phyloP scores from a whole-genome alignment of 495 filamentous ascomycete genomes.

The Talaromyces nanjingensis region DNA sequence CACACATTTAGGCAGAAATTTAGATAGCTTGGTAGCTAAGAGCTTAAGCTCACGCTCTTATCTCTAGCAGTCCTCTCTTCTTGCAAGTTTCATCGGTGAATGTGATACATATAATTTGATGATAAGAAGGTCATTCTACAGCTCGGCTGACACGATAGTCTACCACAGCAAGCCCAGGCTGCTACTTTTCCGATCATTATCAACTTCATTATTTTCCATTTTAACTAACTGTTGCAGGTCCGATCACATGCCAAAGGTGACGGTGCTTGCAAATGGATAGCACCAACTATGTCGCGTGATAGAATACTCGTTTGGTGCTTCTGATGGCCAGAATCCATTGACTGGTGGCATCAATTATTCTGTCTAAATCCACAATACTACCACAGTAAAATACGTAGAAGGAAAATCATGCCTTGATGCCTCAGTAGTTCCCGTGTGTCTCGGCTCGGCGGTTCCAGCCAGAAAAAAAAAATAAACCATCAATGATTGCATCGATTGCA shows the following conservation, averaged over 20 bases:
- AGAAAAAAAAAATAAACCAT: slow-evolving; percentile 1
- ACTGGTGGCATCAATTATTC: background rate
- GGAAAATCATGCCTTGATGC: background rate
- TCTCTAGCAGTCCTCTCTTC: background rate
- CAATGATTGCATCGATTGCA: slow-evolving; percentile 8
- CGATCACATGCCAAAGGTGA: background rate
- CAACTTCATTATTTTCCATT: background rate
- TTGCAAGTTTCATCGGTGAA: background rate
- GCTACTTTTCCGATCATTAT: background rate
- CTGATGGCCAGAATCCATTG: background rate
- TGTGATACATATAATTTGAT: background rate
- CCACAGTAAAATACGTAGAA: background rate
- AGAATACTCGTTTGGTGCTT: background rate
- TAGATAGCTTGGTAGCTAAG: background rate
- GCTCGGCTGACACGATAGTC: background rate
- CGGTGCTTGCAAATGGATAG: background rate
- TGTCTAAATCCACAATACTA: background rate
- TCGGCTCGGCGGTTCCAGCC: background rate
- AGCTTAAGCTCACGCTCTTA: background rate
- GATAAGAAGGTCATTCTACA: background rate
- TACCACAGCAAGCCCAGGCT: background rate
- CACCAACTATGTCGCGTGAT: background rate
- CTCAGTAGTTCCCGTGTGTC: background rate
- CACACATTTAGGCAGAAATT: background rate
- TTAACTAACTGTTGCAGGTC: background rate